phyloP scores from a whole-genome alignment of 805 yeast species.

The Alloascoidea hylecoeti region DNA sequence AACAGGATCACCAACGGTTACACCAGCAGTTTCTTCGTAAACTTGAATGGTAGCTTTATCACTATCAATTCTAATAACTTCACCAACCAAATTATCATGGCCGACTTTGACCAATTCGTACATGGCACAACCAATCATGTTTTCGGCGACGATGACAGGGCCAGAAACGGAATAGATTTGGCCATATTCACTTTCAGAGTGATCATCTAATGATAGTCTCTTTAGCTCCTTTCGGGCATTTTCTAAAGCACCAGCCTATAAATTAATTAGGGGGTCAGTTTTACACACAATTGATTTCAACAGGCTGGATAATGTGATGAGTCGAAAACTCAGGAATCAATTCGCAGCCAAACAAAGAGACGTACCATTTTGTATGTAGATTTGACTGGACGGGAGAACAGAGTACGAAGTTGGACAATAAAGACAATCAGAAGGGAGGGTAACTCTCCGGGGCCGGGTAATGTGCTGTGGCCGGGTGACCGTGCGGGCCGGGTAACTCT shows the following conservation, averaged over 20 bases:
- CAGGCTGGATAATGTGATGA: no score
- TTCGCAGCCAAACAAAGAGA: no score
- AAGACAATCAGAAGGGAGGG: no score
- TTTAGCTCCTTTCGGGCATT: slow-evolving; percentile 91
- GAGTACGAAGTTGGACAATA: no score
- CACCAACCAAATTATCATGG: slow-evolving; percentile 94
- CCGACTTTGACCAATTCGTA: slow-evolving; percentile 97
- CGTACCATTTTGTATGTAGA: no score
- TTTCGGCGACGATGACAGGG: slow-evolving; percentile 94
- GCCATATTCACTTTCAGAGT: slow-evolving; percentile 70
- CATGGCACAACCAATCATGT: slow-evolving; percentile 99
- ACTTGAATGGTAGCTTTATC: slow-evolving; percentile 98
- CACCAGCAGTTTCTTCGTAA: slow-evolving; percentile 98
- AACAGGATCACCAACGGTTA: slow-evolving; percentile 98
- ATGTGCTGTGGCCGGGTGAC: no score
- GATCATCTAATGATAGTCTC: slow-evolving; percentile 68
- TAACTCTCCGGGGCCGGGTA: no score
- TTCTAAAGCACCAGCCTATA: slow-evolving; percentile 89
- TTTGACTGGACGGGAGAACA: no score
- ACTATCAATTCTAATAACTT: slow-evolving; percentile 90
- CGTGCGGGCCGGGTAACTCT: no score
- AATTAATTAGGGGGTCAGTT: no score
- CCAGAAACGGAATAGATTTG: slow-evolving; percentile 92
- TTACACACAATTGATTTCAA: no score
- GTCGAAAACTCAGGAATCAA: no score